Evolutionary conservation across 2,329 filamentous ascomycete species (phyloP), one percentile per base, ranked within the genome.

Genomic region (Colletotrichum shisoi): DNA sequence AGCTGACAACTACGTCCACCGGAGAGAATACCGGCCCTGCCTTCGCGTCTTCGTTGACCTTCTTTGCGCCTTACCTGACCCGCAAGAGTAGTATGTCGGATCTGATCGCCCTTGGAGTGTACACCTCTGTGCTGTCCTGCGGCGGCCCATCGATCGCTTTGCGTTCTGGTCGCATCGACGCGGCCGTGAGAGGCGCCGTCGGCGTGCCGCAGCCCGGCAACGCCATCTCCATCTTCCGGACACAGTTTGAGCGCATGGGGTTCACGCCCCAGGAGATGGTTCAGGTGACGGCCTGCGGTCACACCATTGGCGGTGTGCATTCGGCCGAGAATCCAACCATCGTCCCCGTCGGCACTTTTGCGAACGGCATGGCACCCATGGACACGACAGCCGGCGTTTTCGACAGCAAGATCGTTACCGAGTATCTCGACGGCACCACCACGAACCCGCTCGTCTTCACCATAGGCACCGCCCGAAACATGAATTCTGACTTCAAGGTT

Each of bases 281-380:
- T 48, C 81, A 85, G 71, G 77, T 87, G 27, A 82, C 82, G 1
- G 86, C 86, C 11, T 89, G 87, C 72, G 87, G 87, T 2, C 87
- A 89, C 73, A 85, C 84, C 0, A 74, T 89, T 24, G 87, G 87
- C 24, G 84, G 86, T 17, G 86, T 89, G 8, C 87, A 89, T 74
- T 77, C 78, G 31, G 72, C 73, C 11, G 80, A 87, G 69, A 87
- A 87, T 68, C 83, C 84, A 0, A 76, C 81, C 9, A 82, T 89
- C 48, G 82, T 87, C 1, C 78, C 82, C 1, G 67, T 76, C 2
- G 81, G 81, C 5, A 77, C 77, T 5, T 77, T 76, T 12, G 72
- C 77, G 9, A 78, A 85, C 61, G 83, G 81, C 21, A 77, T 82
- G 59, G 76, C 75, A 2, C 71, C 77, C 5, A 77, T 87, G 57